Conservation (phyloP, 148 eudicot genomes). For the Polygonum aviculare region DNA sequence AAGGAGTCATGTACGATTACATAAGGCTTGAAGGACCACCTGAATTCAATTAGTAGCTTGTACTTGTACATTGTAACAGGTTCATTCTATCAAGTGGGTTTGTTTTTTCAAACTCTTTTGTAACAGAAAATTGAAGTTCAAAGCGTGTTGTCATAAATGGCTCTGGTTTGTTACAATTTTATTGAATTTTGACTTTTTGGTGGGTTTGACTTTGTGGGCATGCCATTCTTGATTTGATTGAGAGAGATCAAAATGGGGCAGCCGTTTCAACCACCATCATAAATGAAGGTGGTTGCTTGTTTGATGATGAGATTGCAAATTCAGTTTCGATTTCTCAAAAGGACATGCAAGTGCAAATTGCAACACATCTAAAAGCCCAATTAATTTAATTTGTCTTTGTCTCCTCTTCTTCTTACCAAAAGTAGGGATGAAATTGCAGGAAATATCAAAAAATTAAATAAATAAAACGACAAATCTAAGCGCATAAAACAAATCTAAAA, state of each 20-base stretch:
- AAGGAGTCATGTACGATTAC: slow-evolving; percentile 56
- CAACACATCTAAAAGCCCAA: neutral
- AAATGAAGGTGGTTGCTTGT: neutral
- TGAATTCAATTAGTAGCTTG: neutral
- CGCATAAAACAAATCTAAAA: neutral
- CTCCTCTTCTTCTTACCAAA: neutral
- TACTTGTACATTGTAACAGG: neutral
- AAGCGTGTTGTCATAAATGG: neutral
- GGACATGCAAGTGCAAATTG: neutral
- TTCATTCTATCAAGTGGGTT: no score
- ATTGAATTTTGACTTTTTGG: neutral
- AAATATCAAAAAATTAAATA: neutral
- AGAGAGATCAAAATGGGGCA: neutral
- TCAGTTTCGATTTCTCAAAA: neutral
- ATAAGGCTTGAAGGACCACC: slow-evolving; percentile 47
- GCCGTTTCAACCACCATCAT: neutral
- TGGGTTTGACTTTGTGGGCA: neutral
- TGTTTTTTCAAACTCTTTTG: neutral
- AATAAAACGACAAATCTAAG: slow-evolving; percentile 6
- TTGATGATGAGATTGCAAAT: neutral
- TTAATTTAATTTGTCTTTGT: neutral
- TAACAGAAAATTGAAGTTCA: neutral
- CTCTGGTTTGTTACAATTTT: neutral
- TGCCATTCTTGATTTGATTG: neutral
- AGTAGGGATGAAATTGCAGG: neutral